These are phyloP conservation scores for Termitomyces sp. DNA, from an alignment of 768 basidiomycete genomes.

Conservation along the genomic window DNA sequence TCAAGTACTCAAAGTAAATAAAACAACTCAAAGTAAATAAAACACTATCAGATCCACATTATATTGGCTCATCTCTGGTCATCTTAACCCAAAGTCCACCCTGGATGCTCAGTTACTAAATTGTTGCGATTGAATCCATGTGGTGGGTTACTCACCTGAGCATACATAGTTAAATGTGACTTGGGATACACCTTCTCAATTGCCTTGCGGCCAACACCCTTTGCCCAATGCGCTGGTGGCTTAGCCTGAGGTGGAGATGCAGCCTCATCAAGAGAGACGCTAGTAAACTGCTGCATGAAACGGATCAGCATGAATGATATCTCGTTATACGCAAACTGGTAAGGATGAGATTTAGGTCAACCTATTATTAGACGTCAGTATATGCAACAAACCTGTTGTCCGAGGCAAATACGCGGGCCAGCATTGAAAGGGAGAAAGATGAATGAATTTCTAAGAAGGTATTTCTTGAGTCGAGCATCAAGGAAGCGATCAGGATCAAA, in stretches of 20 bases:
- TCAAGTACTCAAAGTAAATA: no score
- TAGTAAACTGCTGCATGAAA: constrained; percentile 52
- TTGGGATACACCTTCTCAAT: constrained; percentile 48
- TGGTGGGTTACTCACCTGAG: constrained; percentile 26
- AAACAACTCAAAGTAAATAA: no score
- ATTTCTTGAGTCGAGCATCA: constrained; percentile 56
- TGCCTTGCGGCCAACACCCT: constrained; percentile 38
- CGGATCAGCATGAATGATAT: constrained; percentile 63
- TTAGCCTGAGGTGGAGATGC: constrained; percentile 40
- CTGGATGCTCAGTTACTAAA: neutral
- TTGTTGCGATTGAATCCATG: no score
- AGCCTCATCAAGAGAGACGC: constrained; percentile 39
- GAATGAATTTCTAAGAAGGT: constrained; percentile 58
- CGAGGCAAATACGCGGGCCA: constrained; percentile 54
- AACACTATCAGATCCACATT: no score
- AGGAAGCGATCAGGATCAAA: constrained; percentile 73
- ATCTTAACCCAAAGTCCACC: neutral
- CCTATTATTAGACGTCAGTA: neutral
- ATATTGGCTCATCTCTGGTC: neutral
- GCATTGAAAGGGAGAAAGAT: constrained; percentile 69
- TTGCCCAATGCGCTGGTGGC: constrained; percentile 44
- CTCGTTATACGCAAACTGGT: constrained; percentile 52
- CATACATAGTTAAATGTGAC: constrained; percentile 51
- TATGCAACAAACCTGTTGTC: constrained; percentile 39
- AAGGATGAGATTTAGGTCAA: neutral